Base-by-base conservation (phyloP, 2,329 filamentous ascomycete species). In the Cytospora chrysosperma region DNA sequence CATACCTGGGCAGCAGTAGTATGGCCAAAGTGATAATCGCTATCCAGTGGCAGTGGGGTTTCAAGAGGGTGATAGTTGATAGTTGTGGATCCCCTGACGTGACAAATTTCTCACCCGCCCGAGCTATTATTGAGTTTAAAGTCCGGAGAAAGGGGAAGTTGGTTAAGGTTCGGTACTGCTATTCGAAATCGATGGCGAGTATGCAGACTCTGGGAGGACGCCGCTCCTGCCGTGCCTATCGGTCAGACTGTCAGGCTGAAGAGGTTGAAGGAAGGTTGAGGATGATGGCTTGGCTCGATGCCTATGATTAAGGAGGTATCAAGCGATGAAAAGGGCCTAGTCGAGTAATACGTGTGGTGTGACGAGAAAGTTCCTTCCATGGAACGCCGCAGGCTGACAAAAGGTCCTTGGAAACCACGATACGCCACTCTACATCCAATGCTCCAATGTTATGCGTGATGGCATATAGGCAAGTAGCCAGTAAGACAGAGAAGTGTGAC, bases 361-460 rank as follows among this genome's bases (percentile, higher is more conserved):
- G 43, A 43, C 47, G n/a, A 55, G 51, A 63, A 59, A 53, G 59
- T 57, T 62, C 53, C 59, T 65, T 62, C 40, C 53, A 34, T 62
- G 54, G 59, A 51, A 59, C 51, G 55, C 63, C 59, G 57, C 63
- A 56, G 47, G 30, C 55, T 62, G 58, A 59, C 34, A 62, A 27
- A 65, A 40, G 54, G 17, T 50, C 59, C 54, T 10, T 37, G 56
- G 30, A 56, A 37, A 49, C 27, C 62, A 61, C 59, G 15, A 64
- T 53, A 60, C 58, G 58, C 62, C 56, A 63, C 56, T 17, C 13
- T 56, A 30, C 4, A 24, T 5, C 51, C 3, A 37, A 4, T 21
- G 30, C 30, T 19, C 30, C 19, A 7, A 30, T n/a, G 10, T 12
- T 5, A 30, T 32, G 24, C 19, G 21, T 9, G 21, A 26, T 34